Conservation (phyloP, 169 alveolate genomes). For the Eimeria acervulina region DNA sequence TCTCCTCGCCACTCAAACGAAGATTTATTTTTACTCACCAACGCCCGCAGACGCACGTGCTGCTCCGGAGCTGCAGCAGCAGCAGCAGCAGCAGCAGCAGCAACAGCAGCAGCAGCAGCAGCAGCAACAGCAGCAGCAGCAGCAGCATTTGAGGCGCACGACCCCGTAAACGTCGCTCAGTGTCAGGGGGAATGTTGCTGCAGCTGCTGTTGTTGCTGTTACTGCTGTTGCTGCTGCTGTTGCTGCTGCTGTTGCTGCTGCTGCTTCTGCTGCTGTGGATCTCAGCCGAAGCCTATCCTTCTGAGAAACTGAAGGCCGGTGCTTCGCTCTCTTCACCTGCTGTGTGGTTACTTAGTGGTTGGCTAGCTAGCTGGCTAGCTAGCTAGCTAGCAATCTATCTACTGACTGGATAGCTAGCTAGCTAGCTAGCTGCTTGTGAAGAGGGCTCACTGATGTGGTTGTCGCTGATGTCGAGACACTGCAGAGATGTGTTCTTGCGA, state of each 20-base stretch:
- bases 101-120: neutral
- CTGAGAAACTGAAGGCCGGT: no score
- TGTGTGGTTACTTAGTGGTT: no score
- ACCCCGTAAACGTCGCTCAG: neutral
- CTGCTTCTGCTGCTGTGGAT: neutral
- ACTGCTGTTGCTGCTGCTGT: constrained; percentile 25
- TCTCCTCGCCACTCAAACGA: neutral
- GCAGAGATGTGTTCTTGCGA: neutral
- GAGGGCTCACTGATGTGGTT: constrained; percentile 4
- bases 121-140: neutral
- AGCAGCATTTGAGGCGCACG: no score
- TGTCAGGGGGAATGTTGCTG: neutral
- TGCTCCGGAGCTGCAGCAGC: constrained; percentile 28
- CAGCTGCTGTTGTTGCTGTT: constrained; percentile 2
- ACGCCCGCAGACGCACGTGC: neutral
- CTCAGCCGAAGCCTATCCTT: neutral
- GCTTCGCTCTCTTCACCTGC: no score
- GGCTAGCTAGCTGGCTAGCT: no score
- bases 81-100: neutral
- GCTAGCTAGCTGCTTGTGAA: neutral
- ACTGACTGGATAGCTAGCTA: neutral
- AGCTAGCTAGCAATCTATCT: neutral
- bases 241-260: constrained; percentile 35
- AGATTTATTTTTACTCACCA: neutral
- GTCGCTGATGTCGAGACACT: constrained; percentile 38